Base-by-base conservation (phyloP, 257 asterid species). In the Plantago ovata region DNA sequence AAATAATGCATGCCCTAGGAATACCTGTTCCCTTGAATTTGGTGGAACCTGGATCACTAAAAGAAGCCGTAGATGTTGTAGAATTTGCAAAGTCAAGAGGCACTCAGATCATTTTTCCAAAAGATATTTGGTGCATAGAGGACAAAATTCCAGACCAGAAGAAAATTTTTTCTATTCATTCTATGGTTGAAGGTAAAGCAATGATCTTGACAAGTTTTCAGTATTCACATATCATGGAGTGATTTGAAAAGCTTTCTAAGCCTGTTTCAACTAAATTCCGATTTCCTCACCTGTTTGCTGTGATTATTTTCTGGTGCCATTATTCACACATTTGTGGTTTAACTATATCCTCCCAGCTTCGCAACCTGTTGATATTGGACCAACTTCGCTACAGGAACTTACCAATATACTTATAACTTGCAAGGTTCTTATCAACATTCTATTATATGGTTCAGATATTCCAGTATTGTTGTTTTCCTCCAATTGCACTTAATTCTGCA, bases 351-450 rank as follows among this genome's bases (percentile, higher is more conserved):
- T 69, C 74, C 41, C 70, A 88, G 98, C 87, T 67, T 88, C 93
- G 95, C 79, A 64, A 73, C 94, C 98, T 46, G 75, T 77, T 74
- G 98, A 92, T 74, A 72, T 92, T 66, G 98, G 98, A 66, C 94
- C 95, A 41, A 64, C 61, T 50, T 83, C 98, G 8, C 78, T 88
- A 69, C 80, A 79, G 72, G 88, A 82, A 53, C 79, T 92, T 65
- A 51, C 66, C 55, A 6, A 49, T 64, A 51, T 70, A 52, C 85
- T 88, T 68, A 81, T 84, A 58, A 67, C 67, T 60, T 85, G 86
- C 79, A 77, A 85, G 98, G 98, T 87, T 67, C 61, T 56, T 38
- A 53, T 50, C n/a, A 42, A 47, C 40, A 42, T 65, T 65, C 38
- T 53, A 32, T 11, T 38, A 38, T 33, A 44, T 41, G 32, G 49